Conservation (phyloP, 176 grass and related monocot genomes). For the Aegilops umbellulata region DNA sequence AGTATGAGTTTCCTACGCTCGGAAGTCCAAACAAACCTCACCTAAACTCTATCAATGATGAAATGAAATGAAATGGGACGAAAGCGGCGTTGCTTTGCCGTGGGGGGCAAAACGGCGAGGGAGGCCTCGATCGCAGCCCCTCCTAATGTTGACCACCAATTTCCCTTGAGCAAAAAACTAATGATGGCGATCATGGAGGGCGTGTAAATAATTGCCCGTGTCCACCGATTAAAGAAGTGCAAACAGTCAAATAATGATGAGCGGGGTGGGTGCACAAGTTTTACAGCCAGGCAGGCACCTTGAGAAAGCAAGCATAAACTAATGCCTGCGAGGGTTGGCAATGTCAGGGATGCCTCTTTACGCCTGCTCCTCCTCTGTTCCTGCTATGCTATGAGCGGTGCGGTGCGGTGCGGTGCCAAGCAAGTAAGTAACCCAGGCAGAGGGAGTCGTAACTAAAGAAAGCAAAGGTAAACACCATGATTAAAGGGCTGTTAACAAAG, state of each 20-base stretch:
- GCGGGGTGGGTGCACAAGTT: slow-evolving; percentile 48
- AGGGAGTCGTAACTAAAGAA: slow-evolving; percentile 36
- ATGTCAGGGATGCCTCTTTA: slow-evolving; percentile 67
- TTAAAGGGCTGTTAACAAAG: slow-evolving; percentile 70
- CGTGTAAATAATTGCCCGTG: slow-evolving; percentile 65
- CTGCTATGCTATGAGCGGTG: neutral
- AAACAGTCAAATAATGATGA: slow-evolving; percentile 72
- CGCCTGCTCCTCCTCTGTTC: neutral
- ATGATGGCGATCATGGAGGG: slow-evolving; percentile 57
- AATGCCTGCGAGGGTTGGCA: slow-evolving; percentile 53
- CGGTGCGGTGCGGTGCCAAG: neutral
- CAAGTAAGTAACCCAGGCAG: slow-evolving; percentile 20
- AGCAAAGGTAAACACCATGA: slow-evolving; percentile 71
- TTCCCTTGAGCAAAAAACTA: slow-evolving; percentile 48
- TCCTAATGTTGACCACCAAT: slow-evolving; percentile 51
- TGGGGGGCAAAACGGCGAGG: slow-evolving; percentile 29
- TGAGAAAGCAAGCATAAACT: slow-evolving; percentile 56
- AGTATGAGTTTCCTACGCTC: neutral
- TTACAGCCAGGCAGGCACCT: slow-evolving; percentile 57
- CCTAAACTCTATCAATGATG: neutral
- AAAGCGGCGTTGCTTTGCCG: slow-evolving; percentile 53
- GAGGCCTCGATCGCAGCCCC: slow-evolving; percentile 38
- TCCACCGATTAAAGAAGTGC: slow-evolving; percentile 32
- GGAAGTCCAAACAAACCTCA: too few species aligned
- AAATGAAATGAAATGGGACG: neutral